Percentiles rank a stretch among this genome's conserved stretches.
Evolutionary conservation across 2,329 filamentous ascomycete genomes (phyloP).

Genomic region (Ceratocystiopsis sp.): DNA sequence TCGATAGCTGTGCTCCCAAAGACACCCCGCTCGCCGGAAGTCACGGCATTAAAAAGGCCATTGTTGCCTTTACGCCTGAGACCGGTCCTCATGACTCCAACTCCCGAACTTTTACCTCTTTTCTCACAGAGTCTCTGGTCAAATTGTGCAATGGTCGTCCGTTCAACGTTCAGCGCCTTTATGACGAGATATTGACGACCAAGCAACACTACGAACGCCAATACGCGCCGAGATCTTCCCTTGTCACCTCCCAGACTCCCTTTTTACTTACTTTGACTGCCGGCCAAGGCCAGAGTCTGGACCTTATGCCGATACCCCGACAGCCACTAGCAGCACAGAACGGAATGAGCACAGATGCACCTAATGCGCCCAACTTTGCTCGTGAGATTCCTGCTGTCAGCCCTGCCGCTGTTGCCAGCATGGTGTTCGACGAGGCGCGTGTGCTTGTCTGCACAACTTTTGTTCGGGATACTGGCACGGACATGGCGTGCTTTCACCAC

Average conservation of each 20-base stretch:
- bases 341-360: neutral
- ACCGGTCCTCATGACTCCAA: conserved; percentile 25
- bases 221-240: conserved; percentile 16
- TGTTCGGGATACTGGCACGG: conserved; percentile 45
- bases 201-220: conserved; percentile 28
- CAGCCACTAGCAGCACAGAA: conserved; percentile 12
- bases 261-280: conserved; percentile 36
- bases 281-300: conserved; percentile 33
- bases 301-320: conserved; percentile 29
- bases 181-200: conserved; percentile 34
- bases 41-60: conserved; percentile 42
- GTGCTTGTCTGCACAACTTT: conserved; percentile 52
- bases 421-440: conserved; percentile 44
- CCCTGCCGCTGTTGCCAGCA: conserved; percentile 30
- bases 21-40: conserved; percentile 32
- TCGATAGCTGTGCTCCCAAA: conserved; percentile 43
- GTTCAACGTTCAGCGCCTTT: conserved; percentile 38
- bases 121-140: conserved; percentile 35
- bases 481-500: conserved; percentile 49
- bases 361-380: conserved; percentile 5
- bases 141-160: conserved; percentile 35
- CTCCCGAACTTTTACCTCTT: conserved; percentile 41
- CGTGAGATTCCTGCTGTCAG: conserved; percentile 28
- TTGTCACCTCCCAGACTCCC: conserved; percentile 12
- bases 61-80: conserved; percentile 42